A percentile compares a stretch with the other conserved stretches of the same genome.
Conservation (phyloP, 305 asterid species). For the Fraxinus greggii region DNA sequence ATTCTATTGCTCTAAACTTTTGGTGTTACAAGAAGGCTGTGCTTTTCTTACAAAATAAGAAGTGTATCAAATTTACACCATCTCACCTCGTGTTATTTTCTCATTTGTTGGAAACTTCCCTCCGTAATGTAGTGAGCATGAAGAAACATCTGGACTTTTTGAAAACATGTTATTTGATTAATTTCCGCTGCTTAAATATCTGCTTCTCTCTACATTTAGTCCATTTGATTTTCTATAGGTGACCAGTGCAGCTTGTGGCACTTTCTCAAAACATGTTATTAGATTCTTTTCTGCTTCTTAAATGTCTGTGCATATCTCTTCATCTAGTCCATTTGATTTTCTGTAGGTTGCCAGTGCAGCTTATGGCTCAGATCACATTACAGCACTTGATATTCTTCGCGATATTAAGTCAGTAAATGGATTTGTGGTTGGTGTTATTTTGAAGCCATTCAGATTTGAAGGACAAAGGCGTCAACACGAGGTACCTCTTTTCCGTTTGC, state of each 20-base stretch:
- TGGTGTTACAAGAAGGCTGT: constrained; percentile 2
- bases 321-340: constrained; percentile 14
- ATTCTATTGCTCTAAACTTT: constrained; percentile 12
- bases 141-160: constrained; percentile 5
- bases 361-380: constrained; percentile 65
- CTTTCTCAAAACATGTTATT: neutral
- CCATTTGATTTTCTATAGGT: constrained; percentile 43
- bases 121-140: neutral
- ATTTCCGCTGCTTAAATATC: constrained; percentile 5
- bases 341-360: constrained; percentile 92
- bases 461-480: constrained; percentile 89
- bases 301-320: constrained; percentile 12
- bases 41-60: neutral
- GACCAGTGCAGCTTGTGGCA: constrained; percentile 83
- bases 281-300: constrained; percentile 12
- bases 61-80: constrained; percentile 14
- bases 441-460: constrained; percentile 96
- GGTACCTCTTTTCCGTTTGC: constrained; percentile 37
- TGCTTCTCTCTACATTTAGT: constrained; percentile 16
- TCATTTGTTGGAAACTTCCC: constrained; percentile 9
- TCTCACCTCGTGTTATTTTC: constrained; percentile 8
- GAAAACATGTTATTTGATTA: neutral
- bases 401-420: constrained; percentile 59
- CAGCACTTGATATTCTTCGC: constrained; percentile 70
- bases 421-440: constrained; percentile 65